Base-by-base conservation (phyloP, 805 yeast genomes). In the Saccharomycopsis guyanensis region DNA sequence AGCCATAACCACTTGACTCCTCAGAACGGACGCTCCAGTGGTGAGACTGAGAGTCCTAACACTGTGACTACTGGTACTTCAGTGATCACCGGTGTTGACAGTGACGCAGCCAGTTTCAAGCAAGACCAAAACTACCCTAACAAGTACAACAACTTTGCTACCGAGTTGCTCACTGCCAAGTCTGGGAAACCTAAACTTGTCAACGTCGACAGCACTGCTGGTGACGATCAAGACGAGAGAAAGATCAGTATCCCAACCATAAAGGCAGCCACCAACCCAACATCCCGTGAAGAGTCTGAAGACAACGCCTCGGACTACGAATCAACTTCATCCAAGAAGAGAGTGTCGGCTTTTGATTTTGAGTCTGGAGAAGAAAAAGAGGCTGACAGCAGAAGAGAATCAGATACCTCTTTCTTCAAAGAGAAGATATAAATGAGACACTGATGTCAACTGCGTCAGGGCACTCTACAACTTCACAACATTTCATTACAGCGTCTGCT, bases 61-160 rank as follows among this genome's bases (percentile, higher is more conserved):
- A 47, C 53, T 34, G 38, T 43, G n/a, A 50, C 51, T 16, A 46
- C 47, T n/a, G 49, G 52, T n/a, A 47, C 47, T 32, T 43, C 53
- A 3, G 43, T 48, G 4, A 19, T 45, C 27, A 39, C 49, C 15
- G 51, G 44, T 23, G 43, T 41, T 32, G 51, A 47, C 33, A 50
- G 53, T 31, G 51, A 47, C 8, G 47, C 49, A n/a, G 51, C 53
- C 5, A 50, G 53, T 38, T 50, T 50, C 35, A 43, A 46, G 35
- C 45, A 50, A 31, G 53, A 50, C 37, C 24, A 31, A 23, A 46
- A 50, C 32, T 50, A 35, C 35, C 53, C 53, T 24, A 41, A 50
- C 22, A 50, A 50, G 39, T 50, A 47, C 33, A 44, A 47, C 31
- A 50, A 50, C 31, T 50, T 50, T 43, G 51, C 53, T 8, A 50